These are phyloP conservation scores for Diaporthe nobilis DNA, from an alignment of 2,329 filamentous ascomycete species.

Conservation along the genomic window DNA sequence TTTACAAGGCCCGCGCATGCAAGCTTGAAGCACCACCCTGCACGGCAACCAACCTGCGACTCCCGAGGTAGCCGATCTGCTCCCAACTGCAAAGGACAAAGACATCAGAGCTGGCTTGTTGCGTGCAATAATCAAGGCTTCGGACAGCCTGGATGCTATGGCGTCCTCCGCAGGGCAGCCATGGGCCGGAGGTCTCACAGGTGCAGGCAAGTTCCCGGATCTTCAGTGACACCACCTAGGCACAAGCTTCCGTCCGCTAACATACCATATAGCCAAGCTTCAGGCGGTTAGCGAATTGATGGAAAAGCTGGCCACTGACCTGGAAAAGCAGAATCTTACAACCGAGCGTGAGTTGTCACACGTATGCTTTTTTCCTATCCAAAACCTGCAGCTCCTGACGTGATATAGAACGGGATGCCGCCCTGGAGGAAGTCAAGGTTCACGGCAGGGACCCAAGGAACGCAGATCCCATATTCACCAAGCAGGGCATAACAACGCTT, in stretches of 20 bases:
- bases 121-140: background rate
- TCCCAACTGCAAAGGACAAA: background rate
- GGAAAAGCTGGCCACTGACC: conserved; percentile 72
- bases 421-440: conserved; percentile 80
- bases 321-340: conserved; percentile 70
- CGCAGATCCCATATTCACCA: conserved; percentile 88
- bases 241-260: conserved; percentile 25
- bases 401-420: conserved; percentile 71
- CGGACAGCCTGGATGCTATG: conserved; percentile 30
- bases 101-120: background rate
- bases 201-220: conserved; percentile 56
- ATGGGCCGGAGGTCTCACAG: conserved; percentile 48
- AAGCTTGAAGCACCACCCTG: conserved; percentile 2
- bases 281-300: conserved; percentile 77
- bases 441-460: conserved; percentile 80
- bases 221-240: background rate
- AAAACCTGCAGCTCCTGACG: conserved; percentile 37
- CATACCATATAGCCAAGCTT: conserved; percentile 69
- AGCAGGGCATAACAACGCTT: conserved; percentile 83
- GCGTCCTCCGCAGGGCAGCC: conserved; percentile 35
- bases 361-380: background rate
- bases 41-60: background rate
- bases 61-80: conserved; percentile 11
- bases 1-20: background rate
- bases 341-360: conserved; percentile 67